Evolutionary conservation across 2,329 filamentous ascomycete species (phyloP), one percentile per base, ranked within the genome.

Genomic region (Tolypocladium guangdongense): DNA sequence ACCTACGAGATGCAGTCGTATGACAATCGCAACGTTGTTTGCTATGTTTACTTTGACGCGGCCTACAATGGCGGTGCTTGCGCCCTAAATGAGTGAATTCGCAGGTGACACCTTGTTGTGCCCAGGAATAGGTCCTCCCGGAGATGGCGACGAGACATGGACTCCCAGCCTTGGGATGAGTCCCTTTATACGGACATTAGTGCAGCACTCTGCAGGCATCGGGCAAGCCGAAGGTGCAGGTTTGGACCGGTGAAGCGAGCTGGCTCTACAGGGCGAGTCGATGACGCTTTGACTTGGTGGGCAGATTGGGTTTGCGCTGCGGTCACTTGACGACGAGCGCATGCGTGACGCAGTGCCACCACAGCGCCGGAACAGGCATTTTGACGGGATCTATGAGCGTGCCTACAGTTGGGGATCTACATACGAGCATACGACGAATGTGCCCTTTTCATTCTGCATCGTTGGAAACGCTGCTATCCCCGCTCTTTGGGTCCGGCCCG

Each of bases 261-360:
- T 32, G 8, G 16, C 27, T 1, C 6, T 18, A n/a, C 12, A 16
- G 27, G 16, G 10, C 10, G 2, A 7, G 18, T 20, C 27, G 43
- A 32, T 12, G 43, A 12, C 18, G 11, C 18, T 4, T 7, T 20
- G 8, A 33, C 10, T 14, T 30, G 2, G 8, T 5, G n/a, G 41
- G 30, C 24, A n/a, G 2, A 8, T 27, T 7, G 22, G 5, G 22
- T 35, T 16, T 35, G 12, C 7, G 16, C 22, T 32, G 10, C 11
- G 33, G 53, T 55, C 53, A 55, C 53, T 55, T 55, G 53, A 55
- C 37, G 38, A 30, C 20, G n/a, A 32, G 16, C 27, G 45, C 50
- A 55, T 52, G 53, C 53, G 38, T 18, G 47, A 22, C 52, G 27
- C 18, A 5, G 27, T 20, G 43, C 43, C 43, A 7, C 43, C 43